Conservation (phyloP, 1,139 yeast species). For the Lodderomyces parapsilosis region DNA sequence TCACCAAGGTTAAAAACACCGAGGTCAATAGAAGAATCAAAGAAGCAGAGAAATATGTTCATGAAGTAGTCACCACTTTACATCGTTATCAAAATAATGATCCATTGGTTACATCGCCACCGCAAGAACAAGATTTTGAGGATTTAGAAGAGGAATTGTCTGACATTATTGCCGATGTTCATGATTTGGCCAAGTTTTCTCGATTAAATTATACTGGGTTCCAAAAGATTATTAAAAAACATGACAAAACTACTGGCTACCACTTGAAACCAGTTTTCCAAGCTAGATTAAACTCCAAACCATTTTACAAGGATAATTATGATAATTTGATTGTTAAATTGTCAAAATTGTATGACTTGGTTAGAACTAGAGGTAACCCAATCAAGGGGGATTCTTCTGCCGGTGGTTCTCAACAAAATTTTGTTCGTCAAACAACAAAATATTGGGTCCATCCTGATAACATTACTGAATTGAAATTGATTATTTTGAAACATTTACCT, state of each 20-base stretch:
- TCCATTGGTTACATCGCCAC: constrained; percentile 29
- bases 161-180: constrained; percentile 95
- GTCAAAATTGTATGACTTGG: constrained; percentile 86
- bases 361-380: constrained; percentile 94
- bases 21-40: constrained; percentile 82
- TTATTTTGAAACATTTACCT: constrained; percentile 90
- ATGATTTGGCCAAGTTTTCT: constrained; percentile 90
- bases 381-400: constrained; percentile 92
- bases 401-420: constrained; percentile 96
- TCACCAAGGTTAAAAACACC: constrained; percentile 82
- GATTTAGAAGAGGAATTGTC: constrained; percentile 87
- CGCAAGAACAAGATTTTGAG: constrained; percentile 81
- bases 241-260: constrained; percentile 86
- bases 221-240: constrained; percentile 93
- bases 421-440: constrained; percentile 96
- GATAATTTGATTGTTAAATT: constrained; percentile 86
- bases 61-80: constrained; percentile 54
- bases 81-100: constrained; percentile 20
- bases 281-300: constrained; percentile 87
- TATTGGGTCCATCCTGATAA: constrained; percentile 99
- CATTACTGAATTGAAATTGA: constrained; percentile 93
- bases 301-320: constrained; percentile 92
- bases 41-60: constrained; percentile 70
- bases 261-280: constrained; percentile 88
- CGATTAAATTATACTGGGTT: constrained; percentile 94